Conservation (phyloP, 768 basidiomycete species). For the Boletus pseudo-olivaceus region DNA sequence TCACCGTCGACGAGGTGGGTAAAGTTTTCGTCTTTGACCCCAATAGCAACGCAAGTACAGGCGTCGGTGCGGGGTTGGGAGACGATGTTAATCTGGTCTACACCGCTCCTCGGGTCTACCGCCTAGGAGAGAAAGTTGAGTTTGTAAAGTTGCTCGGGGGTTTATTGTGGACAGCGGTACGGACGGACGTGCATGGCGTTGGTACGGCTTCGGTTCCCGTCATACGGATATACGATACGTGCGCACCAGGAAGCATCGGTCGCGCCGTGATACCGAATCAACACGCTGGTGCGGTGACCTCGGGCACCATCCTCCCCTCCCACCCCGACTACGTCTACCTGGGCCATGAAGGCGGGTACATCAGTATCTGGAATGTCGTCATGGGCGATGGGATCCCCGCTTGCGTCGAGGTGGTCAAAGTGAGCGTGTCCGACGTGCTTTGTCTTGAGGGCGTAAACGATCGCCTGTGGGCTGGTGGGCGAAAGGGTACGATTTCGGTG, state of each 20-base stretch:
- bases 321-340: constrained; percentile 69
- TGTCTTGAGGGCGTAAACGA: constrained; percentile 82
- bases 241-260: constrained; percentile 53
- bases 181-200: constrained; percentile 47
- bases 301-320: constrained; percentile 71
- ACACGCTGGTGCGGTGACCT: constrained; percentile 78
- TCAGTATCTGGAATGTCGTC: constrained; percentile 74
- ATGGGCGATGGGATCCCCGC: constrained; percentile 53
- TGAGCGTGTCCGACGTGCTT: constrained; percentile 77
- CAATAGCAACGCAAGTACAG: constrained; percentile 21
- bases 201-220: constrained; percentile 55
- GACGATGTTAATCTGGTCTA: constrained; percentile 44
- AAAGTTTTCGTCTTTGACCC: constrained; percentile 76
- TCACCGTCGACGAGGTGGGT: constrained; percentile 82
- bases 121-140: constrained; percentile 78
- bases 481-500: constrained; percentile 78
- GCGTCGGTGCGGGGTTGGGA: constrained; percentile 23
- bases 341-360: constrained; percentile 88
- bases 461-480: constrained; percentile 81
- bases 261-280: constrained; percentile 60
- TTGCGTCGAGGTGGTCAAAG: constrained; percentile 75
- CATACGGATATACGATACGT: constrained; percentile 78
- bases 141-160: constrained; percentile 74
- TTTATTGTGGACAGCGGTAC: constrained; percentile 78
- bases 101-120: constrained; percentile 53